These are phyloP conservation scores for Cyberlindnera xylosilytica DNA, from an alignment of 805 yeast species.

Conservation along the genomic window DNA sequence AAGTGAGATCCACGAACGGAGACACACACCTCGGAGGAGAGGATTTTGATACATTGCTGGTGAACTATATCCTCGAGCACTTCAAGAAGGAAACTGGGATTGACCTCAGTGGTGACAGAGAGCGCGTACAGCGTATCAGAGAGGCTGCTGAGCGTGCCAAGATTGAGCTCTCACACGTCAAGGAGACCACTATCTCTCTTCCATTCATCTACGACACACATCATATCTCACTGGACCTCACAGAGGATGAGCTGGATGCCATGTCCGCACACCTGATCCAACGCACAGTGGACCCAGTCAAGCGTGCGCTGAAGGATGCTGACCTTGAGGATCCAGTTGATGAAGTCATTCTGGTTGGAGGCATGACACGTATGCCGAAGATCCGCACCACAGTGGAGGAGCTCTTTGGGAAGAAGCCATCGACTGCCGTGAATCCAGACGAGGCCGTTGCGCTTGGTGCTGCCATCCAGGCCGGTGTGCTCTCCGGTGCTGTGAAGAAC, in stretches of 20 bases:
- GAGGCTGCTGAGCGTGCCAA: slow-evolving; percentile 78
- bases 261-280: slow-evolving; percentile 65
- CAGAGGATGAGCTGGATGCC: slow-evolving; percentile 65
- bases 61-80: slow-evolving; percentile 50
- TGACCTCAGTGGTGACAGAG: slow-evolving; percentile 25
- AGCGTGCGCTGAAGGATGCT: slow-evolving; percentile 73
- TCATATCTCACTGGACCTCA: slow-evolving; percentile 55
- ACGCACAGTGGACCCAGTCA: slow-evolving; percentile 69
- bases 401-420: slow-evolving; percentile 62
- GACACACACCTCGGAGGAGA: slow-evolving; percentile 86
- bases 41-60: slow-evolving; percentile 69
- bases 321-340: slow-evolving; percentile 64
- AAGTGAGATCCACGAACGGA: slow-evolving; percentile 80
- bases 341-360: slow-evolving; percentile 78
- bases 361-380: slow-evolving; percentile 90
- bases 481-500: slow-evolving; percentile 79
- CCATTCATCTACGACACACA: slow-evolving; percentile 66
- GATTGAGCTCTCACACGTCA: slow-evolving; percentile 68
- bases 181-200: slow-evolving; percentile 57
- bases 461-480: slow-evolving; percentile 84
- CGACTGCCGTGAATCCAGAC: slow-evolving; percentile 79
- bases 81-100: slow-evolving; percentile 47
- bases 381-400: slow-evolving; percentile 59
- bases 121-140: slow-evolving; percentile 69
- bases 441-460: slow-evolving; percentile 93